These are phyloP conservation scores for Pezicula neosporulosa DNA, from an alignment of 2,329 filamentous ascomycete genomes.

Conservation along the genomic window DNA sequence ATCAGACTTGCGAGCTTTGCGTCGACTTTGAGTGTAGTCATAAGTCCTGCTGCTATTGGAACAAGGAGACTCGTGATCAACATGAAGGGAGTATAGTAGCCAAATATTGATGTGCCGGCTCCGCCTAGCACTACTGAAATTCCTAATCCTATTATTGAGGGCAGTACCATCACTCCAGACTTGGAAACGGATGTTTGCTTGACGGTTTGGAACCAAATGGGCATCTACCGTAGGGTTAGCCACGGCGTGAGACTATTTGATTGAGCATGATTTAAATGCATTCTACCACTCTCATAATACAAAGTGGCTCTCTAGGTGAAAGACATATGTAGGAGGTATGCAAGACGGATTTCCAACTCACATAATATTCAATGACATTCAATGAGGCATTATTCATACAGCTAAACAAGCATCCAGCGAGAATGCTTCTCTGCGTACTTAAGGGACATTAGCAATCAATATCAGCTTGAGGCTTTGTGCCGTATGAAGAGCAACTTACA, in stretches of 20 bases:
- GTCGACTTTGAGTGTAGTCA: conserved; percentile 2
- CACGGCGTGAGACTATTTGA: not conserved
- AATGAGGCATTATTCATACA: not conserved
- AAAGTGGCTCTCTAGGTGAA: too few relatives aligned
- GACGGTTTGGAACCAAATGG: conserved; percentile 17
- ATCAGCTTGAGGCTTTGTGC: not conserved
- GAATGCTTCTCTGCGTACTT: conserved; percentile 23
- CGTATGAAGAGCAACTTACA: conserved; percentile 11
- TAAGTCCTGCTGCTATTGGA: conserved; percentile 2
- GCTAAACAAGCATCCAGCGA: not conserved
- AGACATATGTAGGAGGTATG: not conserved
- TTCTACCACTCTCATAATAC: too few relatives aligned
- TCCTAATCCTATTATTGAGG: conserved; percentile 9
- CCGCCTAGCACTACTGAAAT: conserved; percentile 8
- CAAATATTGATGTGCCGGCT: not conserved
- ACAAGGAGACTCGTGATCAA: conserved; percentile 7
- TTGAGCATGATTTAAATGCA: too few relatives aligned
- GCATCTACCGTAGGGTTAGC: conserved; percentile 7
- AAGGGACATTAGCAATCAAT: too few relatives aligned
- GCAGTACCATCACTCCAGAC: conserved; percentile 1
- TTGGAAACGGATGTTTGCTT: not conserved
- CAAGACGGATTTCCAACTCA: conserved; percentile 10
- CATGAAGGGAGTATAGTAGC: conserved; percentile 7
- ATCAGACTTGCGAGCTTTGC: conserved; percentile 12
- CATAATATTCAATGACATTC: conserved; percentile 31